These are phyloP conservation scores for Aspergillus melleus DNA, from an alignment of 2,329 filamentous ascomycete genomes.

Conservation along the genomic window DNA sequence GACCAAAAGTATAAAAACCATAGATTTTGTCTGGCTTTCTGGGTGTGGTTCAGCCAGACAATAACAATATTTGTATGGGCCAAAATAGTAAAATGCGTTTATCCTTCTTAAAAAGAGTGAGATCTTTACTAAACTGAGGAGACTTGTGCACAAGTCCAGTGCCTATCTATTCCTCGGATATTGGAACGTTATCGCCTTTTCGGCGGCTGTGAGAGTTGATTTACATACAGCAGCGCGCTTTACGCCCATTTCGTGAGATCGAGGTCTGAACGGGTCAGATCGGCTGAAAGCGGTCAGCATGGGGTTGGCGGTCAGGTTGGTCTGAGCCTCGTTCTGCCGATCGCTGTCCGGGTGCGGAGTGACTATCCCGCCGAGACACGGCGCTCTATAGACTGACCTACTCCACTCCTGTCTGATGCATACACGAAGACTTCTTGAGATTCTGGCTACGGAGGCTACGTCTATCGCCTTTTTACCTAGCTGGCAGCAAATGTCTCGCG, in stretches of 20 bases:
- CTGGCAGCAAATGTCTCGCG: too few relatives aligned
- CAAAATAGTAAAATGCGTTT: neutral
- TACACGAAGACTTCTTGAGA: too few relatives aligned
- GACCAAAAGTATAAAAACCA: too few relatives aligned
- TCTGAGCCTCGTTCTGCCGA: neutral
- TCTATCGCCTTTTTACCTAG: too few relatives aligned
- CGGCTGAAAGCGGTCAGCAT: neutral
- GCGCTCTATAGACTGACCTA: too few relatives aligned
- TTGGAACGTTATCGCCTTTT: neutral
- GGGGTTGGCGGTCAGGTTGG: neutral
- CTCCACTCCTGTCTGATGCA: too few relatives aligned
- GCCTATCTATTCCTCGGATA: neutral
- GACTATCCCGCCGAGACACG: neutral
- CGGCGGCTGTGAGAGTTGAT: neutral
- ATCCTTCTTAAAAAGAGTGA: too few relatives aligned
- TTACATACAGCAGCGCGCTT: neutral
- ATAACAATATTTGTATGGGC: too few relatives aligned
- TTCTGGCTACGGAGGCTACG: too few relatives aligned
- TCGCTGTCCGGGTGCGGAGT: neutral
- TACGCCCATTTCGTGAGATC: neutral
- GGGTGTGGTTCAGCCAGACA: too few relatives aligned
- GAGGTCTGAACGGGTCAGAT: neutral
- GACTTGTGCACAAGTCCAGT: neutral
- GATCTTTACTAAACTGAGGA: neutral
- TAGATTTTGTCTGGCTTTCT: too few relatives aligned